Evolutionary conservation across 805 yeast genomes (phyloP).

Genomic region (Huiozyma sinensis): DNA sequence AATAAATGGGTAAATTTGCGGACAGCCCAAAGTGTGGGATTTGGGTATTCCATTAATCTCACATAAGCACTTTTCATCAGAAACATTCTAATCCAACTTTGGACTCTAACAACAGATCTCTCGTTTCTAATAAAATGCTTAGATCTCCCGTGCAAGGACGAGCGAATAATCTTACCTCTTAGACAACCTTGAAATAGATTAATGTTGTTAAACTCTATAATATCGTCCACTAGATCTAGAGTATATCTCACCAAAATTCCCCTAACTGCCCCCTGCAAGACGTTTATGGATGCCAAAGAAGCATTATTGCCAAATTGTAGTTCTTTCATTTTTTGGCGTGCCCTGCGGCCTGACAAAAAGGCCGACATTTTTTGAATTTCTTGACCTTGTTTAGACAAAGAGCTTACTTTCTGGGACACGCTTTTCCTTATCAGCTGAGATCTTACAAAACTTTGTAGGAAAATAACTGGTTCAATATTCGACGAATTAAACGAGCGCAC

Average conservation of each 20-base stretch:
- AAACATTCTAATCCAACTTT: conserved; percentile 59
- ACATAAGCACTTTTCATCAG: conserved; percentile 64
- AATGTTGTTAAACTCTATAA: conserved; percentile 35
- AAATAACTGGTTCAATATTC: conserved; percentile 24
- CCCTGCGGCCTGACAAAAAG: conserved; percentile 5
- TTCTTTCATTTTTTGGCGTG: conserved; percentile 1
- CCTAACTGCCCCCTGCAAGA: conserved; percentile 48
- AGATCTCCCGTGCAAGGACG: conserved; percentile 24
- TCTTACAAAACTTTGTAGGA: conserved; percentile 54
- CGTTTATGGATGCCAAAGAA: conserved; percentile 22
- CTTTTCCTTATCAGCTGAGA: conserved; percentile 19
- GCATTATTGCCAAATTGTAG: background rate
- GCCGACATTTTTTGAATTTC: conserved; percentile 8
- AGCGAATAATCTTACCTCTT: conserved; percentile 40
- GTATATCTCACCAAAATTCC: conserved; percentile 54
- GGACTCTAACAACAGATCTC: conserved; percentile 57
- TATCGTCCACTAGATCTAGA: conserved; percentile 43
- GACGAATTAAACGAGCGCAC: background rate
- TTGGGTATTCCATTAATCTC: conserved; percentile 53
- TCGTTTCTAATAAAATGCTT: conserved; percentile 45
- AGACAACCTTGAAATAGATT: conserved; percentile 41
- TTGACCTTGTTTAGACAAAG: conserved; percentile 21
- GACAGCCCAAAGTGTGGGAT: conserved; percentile 72
- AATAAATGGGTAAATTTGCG: conserved; percentile 66
- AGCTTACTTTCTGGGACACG: background rate